phyloP scores from a whole-genome alignment of 805 yeast genomes.

The Candida coleopterorum region DNA sequence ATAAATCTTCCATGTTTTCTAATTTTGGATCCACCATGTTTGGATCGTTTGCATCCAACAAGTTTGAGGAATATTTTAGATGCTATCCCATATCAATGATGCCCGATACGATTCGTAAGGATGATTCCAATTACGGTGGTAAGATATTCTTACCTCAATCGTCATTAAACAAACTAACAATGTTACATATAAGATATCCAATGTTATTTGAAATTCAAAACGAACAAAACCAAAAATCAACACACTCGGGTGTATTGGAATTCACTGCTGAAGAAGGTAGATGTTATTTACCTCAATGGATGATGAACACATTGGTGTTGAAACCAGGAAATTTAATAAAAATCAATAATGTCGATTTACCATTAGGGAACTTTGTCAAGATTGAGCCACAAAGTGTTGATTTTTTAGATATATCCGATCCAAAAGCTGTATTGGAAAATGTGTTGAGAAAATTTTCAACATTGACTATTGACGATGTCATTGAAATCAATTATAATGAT shows the following conservation, averaged over 20 bases:
- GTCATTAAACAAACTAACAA: slow-evolving; percentile 80
- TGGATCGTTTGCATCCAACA: slow-evolving; percentile 22
- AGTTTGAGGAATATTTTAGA: slow-evolving; percentile 83
- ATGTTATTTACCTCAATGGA: slow-evolving; percentile 93
- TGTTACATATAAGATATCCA: slow-evolving; percentile 90
- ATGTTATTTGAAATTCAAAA: slow-evolving; percentile 83
- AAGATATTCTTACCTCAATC: slow-evolving; percentile 93
- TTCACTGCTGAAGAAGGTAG: slow-evolving; percentile 97
- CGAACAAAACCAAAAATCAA: slow-evolving; percentile 52
- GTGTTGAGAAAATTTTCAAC: slow-evolving; percentile 88
- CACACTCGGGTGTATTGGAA: slow-evolving; percentile 94
- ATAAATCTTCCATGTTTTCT: slow-evolving; percentile 35
- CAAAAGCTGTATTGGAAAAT: slow-evolving; percentile 93
- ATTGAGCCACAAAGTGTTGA: slow-evolving; percentile 94
- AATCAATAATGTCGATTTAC: slow-evolving; percentile 71
- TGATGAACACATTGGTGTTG: slow-evolving; percentile 71
- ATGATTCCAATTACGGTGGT: slow-evolving; percentile 88
- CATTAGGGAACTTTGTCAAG: slow-evolving; percentile 83
- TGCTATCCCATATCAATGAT: slow-evolving; percentile 90
- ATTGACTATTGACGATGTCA: slow-evolving; percentile 74
- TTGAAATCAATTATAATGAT: slow-evolving; percentile 81
- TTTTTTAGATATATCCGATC: slow-evolving; percentile 89
- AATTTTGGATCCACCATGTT: slow-evolving; percentile 38
- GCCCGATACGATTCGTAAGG: slow-evolving; percentile 69
- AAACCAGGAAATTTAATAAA: slow-evolving; percentile 79